These are phyloP conservation scores for Gynostemma pentaphyllum DNA, from an alignment of 306 rosid species.

Conservation along the genomic window DNA sequence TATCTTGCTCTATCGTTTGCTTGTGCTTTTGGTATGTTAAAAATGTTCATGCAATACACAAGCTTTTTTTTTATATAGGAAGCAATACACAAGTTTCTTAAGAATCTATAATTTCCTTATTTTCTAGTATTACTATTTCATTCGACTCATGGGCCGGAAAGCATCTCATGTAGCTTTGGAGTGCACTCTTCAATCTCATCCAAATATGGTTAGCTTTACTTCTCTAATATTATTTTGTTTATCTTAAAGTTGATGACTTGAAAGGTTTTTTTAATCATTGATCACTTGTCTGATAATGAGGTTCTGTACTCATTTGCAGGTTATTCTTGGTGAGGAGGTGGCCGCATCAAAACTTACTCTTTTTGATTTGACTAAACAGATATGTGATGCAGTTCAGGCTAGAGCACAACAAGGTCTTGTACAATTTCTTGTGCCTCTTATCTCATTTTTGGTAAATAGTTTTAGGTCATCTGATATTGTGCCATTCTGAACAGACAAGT, in stretches of 20 bases:
- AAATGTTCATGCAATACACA: neutral
- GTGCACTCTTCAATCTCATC: slow-evolving; percentile 98
- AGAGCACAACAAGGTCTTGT: slow-evolving; percentile 78
- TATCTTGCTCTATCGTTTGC: neutral
- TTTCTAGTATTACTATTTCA: slow-evolving; percentile 83
- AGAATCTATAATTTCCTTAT: slow-evolving; percentile 5
- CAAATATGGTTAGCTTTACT: slow-evolving; percentile 61
- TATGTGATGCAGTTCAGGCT: slow-evolving; percentile 84
- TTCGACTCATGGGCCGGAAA: slow-evolving; percentile 97
- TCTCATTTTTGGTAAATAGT: neutral
- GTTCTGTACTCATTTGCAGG: slow-evolving; percentile 33
- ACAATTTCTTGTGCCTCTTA: slow-evolving; percentile 13
- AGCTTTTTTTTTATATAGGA: neutral
- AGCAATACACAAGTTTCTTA: neutral
- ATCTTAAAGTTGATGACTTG: neutral
- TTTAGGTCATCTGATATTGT: slow-evolving; percentile 11
- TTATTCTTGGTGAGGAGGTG: slow-evolving; percentile 94
- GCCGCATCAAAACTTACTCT: slow-evolving; percentile 93
- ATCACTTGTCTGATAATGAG: slow-evolving; percentile 5
- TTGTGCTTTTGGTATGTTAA: neutral
- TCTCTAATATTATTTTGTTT: slow-evolving; percentile 5
- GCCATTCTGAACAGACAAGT: slow-evolving; percentile 47
- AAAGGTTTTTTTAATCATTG: neutral
- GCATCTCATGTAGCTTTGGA: slow-evolving; percentile 95
- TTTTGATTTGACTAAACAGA: slow-evolving; percentile 70